Evolutionary conservation across 257 asterid species (phyloP).

Genomic region (Solanum stenotomum): DNA sequence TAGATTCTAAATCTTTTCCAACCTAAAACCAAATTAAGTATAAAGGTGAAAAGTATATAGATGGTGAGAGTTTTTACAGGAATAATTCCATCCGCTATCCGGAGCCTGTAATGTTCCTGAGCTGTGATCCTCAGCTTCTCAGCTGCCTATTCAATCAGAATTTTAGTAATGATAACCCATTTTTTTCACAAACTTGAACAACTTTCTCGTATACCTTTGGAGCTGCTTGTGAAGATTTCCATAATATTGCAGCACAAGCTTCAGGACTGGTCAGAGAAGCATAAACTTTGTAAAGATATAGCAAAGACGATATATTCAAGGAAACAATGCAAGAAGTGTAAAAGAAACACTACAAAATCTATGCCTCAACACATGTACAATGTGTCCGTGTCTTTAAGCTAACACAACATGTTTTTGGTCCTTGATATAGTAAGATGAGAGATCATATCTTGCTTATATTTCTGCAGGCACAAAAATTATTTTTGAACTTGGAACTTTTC

Average conservation of each 20-base stretch:
- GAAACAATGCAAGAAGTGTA: background rate
- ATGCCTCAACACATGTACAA: background rate
- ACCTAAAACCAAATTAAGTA: background rate
- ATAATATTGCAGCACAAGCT: conserved; percentile 96
- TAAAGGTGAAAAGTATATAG: background rate
- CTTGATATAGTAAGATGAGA: background rate
- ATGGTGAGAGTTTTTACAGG: conserved; percentile 39
- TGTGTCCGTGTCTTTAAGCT: background rate
- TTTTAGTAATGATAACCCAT: conserved; percentile 14
- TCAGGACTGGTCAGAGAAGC: conserved; percentile 57
- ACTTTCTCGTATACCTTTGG: conserved; percentile 45
- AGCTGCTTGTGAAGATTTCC: conserved; percentile 75
- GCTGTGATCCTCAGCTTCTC: conserved; percentile 87
- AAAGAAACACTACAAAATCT: background rate
- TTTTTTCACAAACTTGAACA: background rate
- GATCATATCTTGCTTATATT: background rate
- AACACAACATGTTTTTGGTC: background rate
- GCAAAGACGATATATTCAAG: background rate
- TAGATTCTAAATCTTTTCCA: background rate
- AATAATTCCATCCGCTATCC: conserved; percentile 60
- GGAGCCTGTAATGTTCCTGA: conserved; percentile 49
- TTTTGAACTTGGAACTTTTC: background rate
- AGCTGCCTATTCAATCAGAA: conserved; percentile 67
- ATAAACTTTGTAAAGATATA: background rate
- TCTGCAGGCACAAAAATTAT: background rate